These are phyloP conservation scores for Phalaenopsis equestris DNA, from an alignment of 106 monocot genomes.

Conservation along the genomic window DNA sequence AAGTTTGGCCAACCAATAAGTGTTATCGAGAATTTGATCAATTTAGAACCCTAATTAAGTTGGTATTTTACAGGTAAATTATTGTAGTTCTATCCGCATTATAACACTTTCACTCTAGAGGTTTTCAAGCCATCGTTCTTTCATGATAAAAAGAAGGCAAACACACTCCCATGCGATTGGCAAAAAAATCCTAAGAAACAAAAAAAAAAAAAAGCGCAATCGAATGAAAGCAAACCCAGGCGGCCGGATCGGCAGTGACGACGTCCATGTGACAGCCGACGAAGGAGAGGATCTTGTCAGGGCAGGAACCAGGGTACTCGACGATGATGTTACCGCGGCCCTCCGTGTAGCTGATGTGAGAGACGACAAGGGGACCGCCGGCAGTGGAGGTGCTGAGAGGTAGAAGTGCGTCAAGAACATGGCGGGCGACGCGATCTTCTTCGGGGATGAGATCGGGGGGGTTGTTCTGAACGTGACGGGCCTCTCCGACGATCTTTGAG, in stretches of 20 bases:
- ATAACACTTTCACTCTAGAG: neutral
- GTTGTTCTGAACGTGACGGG: conserved; percentile 90
- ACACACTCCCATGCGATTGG: neutral
- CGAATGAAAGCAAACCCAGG: conserved; percentile 40
- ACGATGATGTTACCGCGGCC: conserved; percentile 83
- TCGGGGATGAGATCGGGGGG: conserved; percentile 80
- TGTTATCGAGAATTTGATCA: neutral
- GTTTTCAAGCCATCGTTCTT: neutral
- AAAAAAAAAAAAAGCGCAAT: neutral
- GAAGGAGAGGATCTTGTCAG: conserved; percentile 37
- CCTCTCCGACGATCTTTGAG: conserved; percentile 66
- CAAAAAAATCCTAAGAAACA: neutral
- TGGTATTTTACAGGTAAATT: neutral
- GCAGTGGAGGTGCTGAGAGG: conserved; percentile 50
- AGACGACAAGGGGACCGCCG: conserved; percentile 74
- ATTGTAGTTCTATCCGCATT: neutral
- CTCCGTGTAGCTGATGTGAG: conserved; percentile 47
- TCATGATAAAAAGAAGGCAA: neutral
- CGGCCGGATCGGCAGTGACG: conserved; percentile 69
- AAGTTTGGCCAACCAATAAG: neutral
- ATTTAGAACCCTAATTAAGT: neutral
- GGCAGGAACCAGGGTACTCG: conserved; percentile 80
- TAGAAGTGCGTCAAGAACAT: conserved; percentile 79
- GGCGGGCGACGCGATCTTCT: conserved; percentile 76
- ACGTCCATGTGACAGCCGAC: conserved; percentile 99